A percentile compares a stretch with the other conserved stretches of the same genome.
These are phyloP conservation scores for Aureobasidium sp. DNA, from an alignment of 2,329 filamentous ascomycete genomes.

Conservation along the genomic window DNA sequence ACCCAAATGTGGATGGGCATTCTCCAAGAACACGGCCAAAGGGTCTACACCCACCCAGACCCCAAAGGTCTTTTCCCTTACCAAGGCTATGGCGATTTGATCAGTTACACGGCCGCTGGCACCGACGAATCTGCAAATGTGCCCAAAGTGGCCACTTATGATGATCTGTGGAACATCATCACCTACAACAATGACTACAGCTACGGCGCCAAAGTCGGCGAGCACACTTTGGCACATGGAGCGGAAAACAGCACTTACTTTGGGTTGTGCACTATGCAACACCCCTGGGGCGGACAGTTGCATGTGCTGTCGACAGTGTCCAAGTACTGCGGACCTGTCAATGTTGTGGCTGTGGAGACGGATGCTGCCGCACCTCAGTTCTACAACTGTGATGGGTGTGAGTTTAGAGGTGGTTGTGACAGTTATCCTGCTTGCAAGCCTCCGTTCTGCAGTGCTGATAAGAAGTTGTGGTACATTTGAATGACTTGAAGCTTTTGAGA, in stretches of 20 bases:
- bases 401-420: neutral
- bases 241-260: neutral
- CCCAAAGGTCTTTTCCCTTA: neutral
- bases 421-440: neutral
- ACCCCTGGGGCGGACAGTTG: neutral
- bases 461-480: neutral
- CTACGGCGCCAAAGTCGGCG: neutral
- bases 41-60: neutral
- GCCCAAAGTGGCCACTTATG: neutral
- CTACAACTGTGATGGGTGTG: constrained; percentile 5
- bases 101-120: neutral
- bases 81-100: neutral
- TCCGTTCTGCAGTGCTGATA: neutral
- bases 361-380: neutral
- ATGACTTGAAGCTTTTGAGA: too few species aligned
- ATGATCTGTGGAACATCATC: neutral
- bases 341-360: neutral
- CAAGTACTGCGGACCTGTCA: neutral
- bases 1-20: neutral
- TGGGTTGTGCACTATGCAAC: neutral
- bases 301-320: neutral
- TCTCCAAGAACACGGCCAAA: neutral
- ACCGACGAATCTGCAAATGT: neutral
- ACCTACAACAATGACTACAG: neutral
- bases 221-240: neutral